Evolutionary conservation across 208 protist genomes (phyloP), one percentile per base, ranked within the genome.

Genomic region (Phytomonas sp.): DNA sequence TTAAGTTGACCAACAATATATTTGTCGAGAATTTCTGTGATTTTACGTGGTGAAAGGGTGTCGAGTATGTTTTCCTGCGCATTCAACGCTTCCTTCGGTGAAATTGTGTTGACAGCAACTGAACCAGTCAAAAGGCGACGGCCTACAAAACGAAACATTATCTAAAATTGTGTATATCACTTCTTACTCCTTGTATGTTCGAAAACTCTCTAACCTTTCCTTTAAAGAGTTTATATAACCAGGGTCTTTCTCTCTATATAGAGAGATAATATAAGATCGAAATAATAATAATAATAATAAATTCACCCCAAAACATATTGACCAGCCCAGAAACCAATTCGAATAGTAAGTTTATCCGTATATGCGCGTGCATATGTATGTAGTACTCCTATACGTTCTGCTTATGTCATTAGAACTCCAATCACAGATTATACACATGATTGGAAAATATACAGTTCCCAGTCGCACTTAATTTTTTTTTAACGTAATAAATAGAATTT

Each of bases 1-100:
- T 95, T 93, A 4, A 76, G 63, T 82, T 99, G 98, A 0, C 98
- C 98, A 16, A 99, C 91, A 62, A 99, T 98, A 84, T 97, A 98
- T 19, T 83, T 77, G 75, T 99, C 93, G 5, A 99, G 79, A 66
- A 98, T 89, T 1, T 76, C 77, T 1, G 97, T 88, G 52, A 99
- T 97, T 66, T 94, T 88, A 4, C 74, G 79, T n/a, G 97, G 97
- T 7, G 85, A 93, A 2, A 98, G 70, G 19, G 85, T 83, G 36
- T 92, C 87, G 16, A 95, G 75, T 69, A 92, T 84, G 60, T 77
- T 84, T 8, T 83, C 76, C n/a, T 83, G 77, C 1, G 84, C 71
- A 19, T 86, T 74, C 29, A 81, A n/a, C 7, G 91, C 85, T 56
- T 91, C 82, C 19, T 56, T 56, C 0, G 87, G 83, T 36, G 84